phyloP scores from a whole-genome alignment of 2,329 filamentous ascomycete genomes.

The Dactylellina sp. region DNA sequence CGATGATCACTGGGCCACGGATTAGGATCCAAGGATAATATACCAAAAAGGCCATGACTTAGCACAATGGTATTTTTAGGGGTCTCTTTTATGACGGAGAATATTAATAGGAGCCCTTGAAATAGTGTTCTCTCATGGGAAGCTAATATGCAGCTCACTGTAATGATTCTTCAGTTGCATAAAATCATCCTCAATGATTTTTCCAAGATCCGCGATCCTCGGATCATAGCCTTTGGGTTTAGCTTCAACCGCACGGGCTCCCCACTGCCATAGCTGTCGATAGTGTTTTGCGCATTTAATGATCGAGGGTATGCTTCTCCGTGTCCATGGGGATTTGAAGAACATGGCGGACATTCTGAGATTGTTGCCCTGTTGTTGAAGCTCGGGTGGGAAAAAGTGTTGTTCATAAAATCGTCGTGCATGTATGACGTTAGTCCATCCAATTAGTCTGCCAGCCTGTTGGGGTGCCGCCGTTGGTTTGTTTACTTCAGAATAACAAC shows the following conservation, averaged over 20 bases:
- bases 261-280: not conserved
- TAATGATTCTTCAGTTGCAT: constrained; percentile 44
- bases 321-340: not conserved
- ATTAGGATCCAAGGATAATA: constrained; percentile 62
- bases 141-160: constrained; percentile 16
- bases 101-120: not conserved
- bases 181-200: constrained; percentile 54
- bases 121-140: too few species aligned
- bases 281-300: not conserved
- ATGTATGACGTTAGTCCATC: too few species aligned
- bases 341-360: not conserved
- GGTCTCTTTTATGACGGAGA: constrained; percentile 62
- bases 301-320: not conserved
- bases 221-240: constrained; percentile 37
- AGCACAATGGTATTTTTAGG: constrained; percentile 74
- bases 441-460: too few species aligned
- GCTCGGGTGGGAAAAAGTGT: constrained; percentile 11
- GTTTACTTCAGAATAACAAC: constrained; percentile 46
- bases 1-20: not conserved
- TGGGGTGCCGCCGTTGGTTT: constrained; percentile 15
- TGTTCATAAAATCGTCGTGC: constrained; percentile 7
- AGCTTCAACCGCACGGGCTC: not conserved
- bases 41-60: constrained; percentile 76
- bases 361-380: not conserved
- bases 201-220: constrained; percentile 42